These are phyloP conservation scores for Trichoderma sp. DNA, from an alignment of 2,329 filamentous ascomycete genomes.

Conservation along the genomic window DNA sequence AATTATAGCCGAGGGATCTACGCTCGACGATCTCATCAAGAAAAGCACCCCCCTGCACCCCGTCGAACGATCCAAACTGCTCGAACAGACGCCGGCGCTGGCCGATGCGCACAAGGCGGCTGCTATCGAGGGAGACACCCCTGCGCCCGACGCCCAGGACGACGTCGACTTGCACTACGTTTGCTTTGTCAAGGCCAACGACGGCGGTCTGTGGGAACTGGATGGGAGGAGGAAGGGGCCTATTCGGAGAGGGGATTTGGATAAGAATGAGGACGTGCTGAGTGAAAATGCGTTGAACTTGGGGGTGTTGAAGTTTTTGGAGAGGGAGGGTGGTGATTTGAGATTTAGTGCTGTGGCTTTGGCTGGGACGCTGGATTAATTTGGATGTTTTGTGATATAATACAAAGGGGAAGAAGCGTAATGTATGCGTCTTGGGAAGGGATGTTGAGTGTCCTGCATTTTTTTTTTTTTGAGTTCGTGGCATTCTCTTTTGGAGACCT, in stretches of 20 bases:
- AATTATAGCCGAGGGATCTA: conserved; percentile 40
- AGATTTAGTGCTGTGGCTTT: conserved; percentile 59
- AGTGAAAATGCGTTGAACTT: conserved; percentile 72
- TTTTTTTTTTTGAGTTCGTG: no score
- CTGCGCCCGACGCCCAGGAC: conserved; percentile 73
- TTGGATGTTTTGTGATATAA: not conserved
- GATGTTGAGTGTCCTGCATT: accelerated
- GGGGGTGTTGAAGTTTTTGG: conserved; percentile 60
- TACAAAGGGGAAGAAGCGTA: not conserved
- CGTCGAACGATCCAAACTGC: conserved; percentile 62
- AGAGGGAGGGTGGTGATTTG: conserved; percentile 55
- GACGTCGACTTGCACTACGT: conserved; percentile 94
- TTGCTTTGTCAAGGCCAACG: conserved; percentile 76
- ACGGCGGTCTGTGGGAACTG: conserved; percentile 63
- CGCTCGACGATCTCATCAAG: conserved; percentile 63
- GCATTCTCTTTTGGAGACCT: not conserved
- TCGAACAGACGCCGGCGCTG: conserved; percentile 74
- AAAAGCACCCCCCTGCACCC: conserved; percentile 70
- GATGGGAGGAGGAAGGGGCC: conserved; percentile 60
- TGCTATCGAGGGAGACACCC: conserved; percentile 73
- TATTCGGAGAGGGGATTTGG: conserved; percentile 54
- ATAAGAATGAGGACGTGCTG: conserved; percentile 65
- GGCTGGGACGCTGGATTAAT: conserved; percentile 50
- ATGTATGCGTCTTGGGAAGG: not conserved
- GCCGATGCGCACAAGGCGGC: conserved; percentile 77